Percentiles rank a stretch among this genome's conserved stretches.
These are phyloP conservation scores for Tolypocladium ophioglossoides DNA, from an alignment of 2,329 filamentous ascomycete species.

Conservation along the genomic window DNA sequence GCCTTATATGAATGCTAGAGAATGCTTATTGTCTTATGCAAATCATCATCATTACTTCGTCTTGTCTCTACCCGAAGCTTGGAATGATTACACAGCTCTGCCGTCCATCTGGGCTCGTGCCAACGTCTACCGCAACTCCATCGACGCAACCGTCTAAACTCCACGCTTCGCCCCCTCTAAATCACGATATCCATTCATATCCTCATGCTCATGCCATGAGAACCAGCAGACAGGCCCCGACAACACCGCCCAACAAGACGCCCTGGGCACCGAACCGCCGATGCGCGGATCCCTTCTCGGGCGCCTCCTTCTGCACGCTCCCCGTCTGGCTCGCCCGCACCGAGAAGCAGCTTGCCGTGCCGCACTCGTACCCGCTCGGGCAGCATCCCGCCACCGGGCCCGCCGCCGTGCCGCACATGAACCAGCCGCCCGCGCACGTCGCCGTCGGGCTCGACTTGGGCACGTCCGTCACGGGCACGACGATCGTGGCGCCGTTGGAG, in stretches of 20 bases:
- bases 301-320: constrained; percentile 44
- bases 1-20: background rate
- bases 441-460: constrained; percentile 30
- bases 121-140: background rate
- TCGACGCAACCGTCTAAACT: background rate
- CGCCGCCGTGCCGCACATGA: constrained; percentile 47
- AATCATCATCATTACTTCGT: background rate
- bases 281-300: constrained; percentile 13
- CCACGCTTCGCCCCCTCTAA: background rate
- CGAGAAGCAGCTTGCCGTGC: constrained; percentile 59
- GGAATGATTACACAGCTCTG: background rate
- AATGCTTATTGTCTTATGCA: background rate
- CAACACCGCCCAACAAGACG: background rate
- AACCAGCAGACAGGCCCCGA: background rate
- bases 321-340: constrained; percentile 39
- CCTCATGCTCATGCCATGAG: background rate
- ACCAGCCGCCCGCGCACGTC: constrained; percentile 73
- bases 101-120: background rate
- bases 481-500: constrained; percentile 58
- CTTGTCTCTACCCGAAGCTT: background rate
- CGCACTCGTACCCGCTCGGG: constrained; percentile 66
- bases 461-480: constrained; percentile 45
- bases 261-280: background rate
- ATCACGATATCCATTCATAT: background rate
- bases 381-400: constrained; percentile 73